A percentile compares a stretch with the other conserved stretches of the same genome.
phyloP scores from a whole-genome alignment of 805 yeast genomes.

The Sugiyamaella floridensis region DNA sequence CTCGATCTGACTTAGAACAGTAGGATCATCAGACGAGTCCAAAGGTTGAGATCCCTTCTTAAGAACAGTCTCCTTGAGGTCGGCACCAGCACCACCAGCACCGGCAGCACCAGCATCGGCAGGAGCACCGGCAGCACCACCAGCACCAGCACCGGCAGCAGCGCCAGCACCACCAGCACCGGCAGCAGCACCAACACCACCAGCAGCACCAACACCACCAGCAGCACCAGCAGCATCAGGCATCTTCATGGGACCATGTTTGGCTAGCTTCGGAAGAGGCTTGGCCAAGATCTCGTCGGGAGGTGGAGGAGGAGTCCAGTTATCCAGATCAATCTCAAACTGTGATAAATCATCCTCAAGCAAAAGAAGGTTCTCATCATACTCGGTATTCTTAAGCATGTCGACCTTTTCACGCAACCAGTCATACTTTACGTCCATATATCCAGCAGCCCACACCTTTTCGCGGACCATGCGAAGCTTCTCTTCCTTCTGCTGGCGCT shows the following conservation, averaged over 20 bases:
- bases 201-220: background rate
- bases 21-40: background rate
- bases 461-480: constrained; percentile 30
- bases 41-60: no score
- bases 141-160: constrained; percentile 20
- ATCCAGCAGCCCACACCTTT: constrained; percentile 63
- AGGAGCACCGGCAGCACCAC: constrained; percentile 6
- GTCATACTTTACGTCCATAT: constrained; percentile 61
- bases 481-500: constrained; percentile 32
- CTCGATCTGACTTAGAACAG: background rate
- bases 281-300: background rate
- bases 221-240: background rate
- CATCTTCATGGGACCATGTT: background rate
- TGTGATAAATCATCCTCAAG: constrained; percentile 12
- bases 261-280: background rate
- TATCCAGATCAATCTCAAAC: constrained; percentile 7
- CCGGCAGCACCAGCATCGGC: constrained; percentile 7
- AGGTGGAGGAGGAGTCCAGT: background rate
- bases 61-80: background rate
- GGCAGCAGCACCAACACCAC: constrained; percentile 1
- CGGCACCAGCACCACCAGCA: constrained; percentile 1
- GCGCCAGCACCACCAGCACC: constrained; percentile 6
- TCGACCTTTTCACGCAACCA: constrained; percentile 70
- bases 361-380: constrained; percentile 16
- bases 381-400: constrained; percentile 70